Percentiles rank a stretch among this genome's conserved stretches.
phyloP scores from a whole-genome alignment of 768 basidiomycete species.

The Trametes meyenii region DNA sequence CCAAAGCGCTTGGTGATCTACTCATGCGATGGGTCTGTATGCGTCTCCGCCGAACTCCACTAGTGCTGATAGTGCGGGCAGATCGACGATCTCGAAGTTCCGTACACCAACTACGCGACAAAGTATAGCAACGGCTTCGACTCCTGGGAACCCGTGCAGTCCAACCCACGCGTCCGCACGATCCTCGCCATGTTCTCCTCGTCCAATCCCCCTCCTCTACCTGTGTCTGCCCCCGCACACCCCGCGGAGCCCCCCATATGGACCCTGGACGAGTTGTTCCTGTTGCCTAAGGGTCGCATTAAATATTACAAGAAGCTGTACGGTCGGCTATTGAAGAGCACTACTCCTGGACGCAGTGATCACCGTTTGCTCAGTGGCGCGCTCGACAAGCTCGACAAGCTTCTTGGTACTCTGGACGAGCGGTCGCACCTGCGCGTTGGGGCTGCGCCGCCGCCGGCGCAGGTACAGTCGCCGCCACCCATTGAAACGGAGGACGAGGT shows the following conservation, averaged over 20 bases:
- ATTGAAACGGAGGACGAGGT: constrained; percentile 56
- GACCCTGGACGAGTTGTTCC: constrained; percentile 88
- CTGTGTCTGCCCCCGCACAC: constrained; percentile 37
- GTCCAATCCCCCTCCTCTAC: constrained; percentile 58
- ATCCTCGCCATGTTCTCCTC: constrained; percentile 73
- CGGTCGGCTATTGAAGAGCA: constrained; percentile 80
- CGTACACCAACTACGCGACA: constrained; percentile 81
- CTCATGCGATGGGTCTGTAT: constrained; percentile 93
- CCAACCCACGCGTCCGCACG: constrained; percentile 68
- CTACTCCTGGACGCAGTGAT: constrained; percentile 84
- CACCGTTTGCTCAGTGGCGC: constrained; percentile 80
- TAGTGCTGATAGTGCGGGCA: constrained; percentile 36
- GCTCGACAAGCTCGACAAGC: constrained; percentile 73
- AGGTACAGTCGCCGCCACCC: constrained; percentile 21
- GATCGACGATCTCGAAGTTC: constrained; percentile 90
- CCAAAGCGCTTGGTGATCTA: constrained; percentile 92
- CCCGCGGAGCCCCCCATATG: constrained; percentile 52
- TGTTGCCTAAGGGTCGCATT: constrained; percentile 81
- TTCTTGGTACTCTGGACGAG: constrained; percentile 69
- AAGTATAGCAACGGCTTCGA: constrained; percentile 82
- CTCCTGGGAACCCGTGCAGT: constrained; percentile 75
- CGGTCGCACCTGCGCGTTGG: constrained; percentile 60
- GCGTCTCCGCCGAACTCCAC: neutral
- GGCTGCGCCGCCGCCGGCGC: constrained; percentile 15
- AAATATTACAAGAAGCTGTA: constrained; percentile 95